phyloP scores from a whole-genome alignment of 208 protist genomes.

The Leishmania turanica region DNA sequence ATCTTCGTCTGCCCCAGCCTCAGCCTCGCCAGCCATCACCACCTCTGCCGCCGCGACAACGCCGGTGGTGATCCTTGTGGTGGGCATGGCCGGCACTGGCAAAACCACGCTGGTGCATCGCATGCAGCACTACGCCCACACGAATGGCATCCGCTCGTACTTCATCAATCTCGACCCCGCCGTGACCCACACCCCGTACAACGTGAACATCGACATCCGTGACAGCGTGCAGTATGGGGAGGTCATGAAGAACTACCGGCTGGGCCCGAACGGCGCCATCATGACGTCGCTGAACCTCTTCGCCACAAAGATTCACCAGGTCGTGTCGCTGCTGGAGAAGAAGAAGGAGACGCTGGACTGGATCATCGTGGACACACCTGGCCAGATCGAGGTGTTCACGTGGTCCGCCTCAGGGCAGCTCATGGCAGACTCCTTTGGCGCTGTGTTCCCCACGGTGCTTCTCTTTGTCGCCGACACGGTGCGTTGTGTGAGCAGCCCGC shows the following conservation, averaged over 20 bases:
- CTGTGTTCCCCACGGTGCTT: slow-evolving; percentile 95
- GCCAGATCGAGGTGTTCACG: slow-evolving; percentile 99
- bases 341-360: slow-evolving; percentile 87
- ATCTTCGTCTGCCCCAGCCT: background rate
- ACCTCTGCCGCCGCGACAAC: slow-evolving; percentile 23
- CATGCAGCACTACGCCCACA: slow-evolving; percentile 92
- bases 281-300: slow-evolving; percentile 99
- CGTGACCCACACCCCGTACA: slow-evolving; percentile 94
- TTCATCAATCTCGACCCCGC: slow-evolving; percentile 99
- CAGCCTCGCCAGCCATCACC: slow-evolving; percentile 5
- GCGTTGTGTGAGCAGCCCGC: slow-evolving; percentile 87
- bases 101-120: slow-evolving; percentile 99
- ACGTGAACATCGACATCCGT: slow-evolving; percentile 98
- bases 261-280: slow-evolving; percentile 99
- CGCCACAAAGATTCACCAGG: slow-evolving; percentile 98
- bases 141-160: slow-evolving; percentile 87
- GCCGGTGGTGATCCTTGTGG: slow-evolving; percentile 95
- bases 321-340: slow-evolving; percentile 91
- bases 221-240: slow-evolving; percentile 99
- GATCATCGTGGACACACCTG: slow-evolving; percentile 98
- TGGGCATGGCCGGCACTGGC: slow-evolving; percentile 99
- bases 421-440: slow-evolving; percentile 96
- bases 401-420: slow-evolving; percentile 98
- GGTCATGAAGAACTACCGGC: slow-evolving; percentile 97
- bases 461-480: slow-evolving; percentile 98